phyloP scores from a whole-genome alignment of 2,329 filamentous ascomycete species.

The Cercospora zeina region DNA sequence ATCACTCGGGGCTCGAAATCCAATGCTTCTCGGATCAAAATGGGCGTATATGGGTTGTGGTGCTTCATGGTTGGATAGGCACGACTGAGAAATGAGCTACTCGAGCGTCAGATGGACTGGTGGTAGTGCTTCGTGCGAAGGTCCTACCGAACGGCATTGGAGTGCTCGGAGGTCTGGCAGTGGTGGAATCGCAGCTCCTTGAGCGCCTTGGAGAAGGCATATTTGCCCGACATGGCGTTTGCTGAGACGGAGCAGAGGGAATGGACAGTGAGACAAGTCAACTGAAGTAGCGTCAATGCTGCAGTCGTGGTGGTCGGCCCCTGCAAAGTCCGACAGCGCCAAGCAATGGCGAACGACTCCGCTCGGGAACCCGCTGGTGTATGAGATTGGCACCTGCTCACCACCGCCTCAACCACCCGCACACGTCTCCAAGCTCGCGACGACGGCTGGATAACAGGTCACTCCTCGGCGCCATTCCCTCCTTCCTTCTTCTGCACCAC shows the following conservation, averaged over 20 bases:
- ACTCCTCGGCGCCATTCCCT: neutral
- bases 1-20: conserved; percentile 83
- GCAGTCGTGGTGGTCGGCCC: neutral
- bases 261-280: neutral
- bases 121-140: neutral
- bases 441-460: neutral
- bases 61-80: conserved; percentile 99
- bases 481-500: neutral
- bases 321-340: conserved; percentile 1
- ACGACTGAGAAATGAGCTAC: conserved; percentile 82
- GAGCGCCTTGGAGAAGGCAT: conserved; percentile 82
- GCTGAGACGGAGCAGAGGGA: neutral
- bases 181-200: conserved; percentile 97
- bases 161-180: conserved; percentile 90
- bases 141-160: conserved; percentile 77
- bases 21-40: conserved; percentile 88
- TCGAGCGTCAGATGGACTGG: neutral
- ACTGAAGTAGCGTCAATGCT: neutral
- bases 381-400: conserved; percentile 10
- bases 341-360: conserved; percentile 5
- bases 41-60: conserved; percentile 91
- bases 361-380: neutral
- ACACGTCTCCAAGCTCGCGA: neutral
- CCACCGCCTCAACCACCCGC: neutral
- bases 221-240: conserved; percentile 79